phyloP scores from a whole-genome alignment of 768 basidiomycete genomes.

The Russula sp. region DNA sequence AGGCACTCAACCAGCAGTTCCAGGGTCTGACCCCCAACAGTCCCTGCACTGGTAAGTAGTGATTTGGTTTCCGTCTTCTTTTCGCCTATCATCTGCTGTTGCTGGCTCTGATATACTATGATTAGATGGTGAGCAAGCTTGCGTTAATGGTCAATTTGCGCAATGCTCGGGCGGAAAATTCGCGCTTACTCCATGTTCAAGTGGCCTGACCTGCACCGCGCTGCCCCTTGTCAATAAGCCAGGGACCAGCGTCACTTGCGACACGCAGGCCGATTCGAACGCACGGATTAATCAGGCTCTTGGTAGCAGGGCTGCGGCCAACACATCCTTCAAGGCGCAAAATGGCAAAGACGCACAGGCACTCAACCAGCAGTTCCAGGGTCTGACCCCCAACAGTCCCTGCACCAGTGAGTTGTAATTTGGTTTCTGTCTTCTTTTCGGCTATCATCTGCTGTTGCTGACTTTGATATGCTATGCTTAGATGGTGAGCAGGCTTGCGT shows the following conservation, averaged over 20 bases:
- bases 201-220: slow-evolving; percentile 38
- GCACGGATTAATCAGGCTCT: slow-evolving; percentile 40
- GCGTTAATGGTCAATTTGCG: slow-evolving; percentile 40
- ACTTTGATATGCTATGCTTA: slow-evolving; percentile 14
- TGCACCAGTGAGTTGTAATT: slow-evolving; percentile 35
- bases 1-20: slow-evolving; percentile 40
- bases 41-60: slow-evolving; percentile 37
- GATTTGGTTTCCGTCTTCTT: neutral
- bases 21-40: slow-evolving; percentile 33
- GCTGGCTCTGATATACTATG: neutral
- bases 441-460: neutral
- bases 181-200: slow-evolving; percentile 36
- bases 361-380: slow-evolving; percentile 39
- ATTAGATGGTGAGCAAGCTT: slow-evolving; percentile 39
- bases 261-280: slow-evolving; percentile 37
- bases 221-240: slow-evolving; percentile 43
- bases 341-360: slow-evolving; percentile 42
- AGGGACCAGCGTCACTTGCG: slow-evolving; percentile 43
- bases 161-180: slow-evolving; percentile 43
- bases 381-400: slow-evolving; percentile 33
- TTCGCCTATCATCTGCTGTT: too few species aligned
- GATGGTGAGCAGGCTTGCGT: slow-evolving; percentile 42
- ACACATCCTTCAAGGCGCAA: slow-evolving; percentile 30
- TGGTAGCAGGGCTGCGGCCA: slow-evolving; percentile 28
- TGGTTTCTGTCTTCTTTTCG: neutral